Conservation (phyloP, 2,329 filamentous ascomycete genomes). For the Exophiala phaeomuriformis region DNA sequence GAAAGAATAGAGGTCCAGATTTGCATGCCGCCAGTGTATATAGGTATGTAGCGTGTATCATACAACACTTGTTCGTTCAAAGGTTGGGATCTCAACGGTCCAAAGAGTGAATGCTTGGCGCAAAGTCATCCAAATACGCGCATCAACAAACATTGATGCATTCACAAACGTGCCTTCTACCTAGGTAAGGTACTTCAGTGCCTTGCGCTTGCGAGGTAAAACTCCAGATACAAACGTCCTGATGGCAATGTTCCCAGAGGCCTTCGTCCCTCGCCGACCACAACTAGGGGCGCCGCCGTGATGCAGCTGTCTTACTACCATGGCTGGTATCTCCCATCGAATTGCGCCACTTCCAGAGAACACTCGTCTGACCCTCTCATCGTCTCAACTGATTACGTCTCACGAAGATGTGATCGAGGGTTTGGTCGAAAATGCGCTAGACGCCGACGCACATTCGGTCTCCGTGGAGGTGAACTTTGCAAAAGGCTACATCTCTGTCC, state of each 20-base stretch:
- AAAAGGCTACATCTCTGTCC: constrained; percentile 68
- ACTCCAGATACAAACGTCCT: constrained; percentile 3
- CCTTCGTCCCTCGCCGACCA: not conserved
- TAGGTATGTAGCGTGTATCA: too few species aligned
- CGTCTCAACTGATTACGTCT: constrained; percentile 70
- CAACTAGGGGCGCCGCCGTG: constrained; percentile 11
- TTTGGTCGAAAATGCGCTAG: constrained; percentile 75
- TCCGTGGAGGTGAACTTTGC: constrained; percentile 65
- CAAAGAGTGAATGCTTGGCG: too few species aligned
- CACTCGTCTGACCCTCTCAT: constrained; percentile 59
- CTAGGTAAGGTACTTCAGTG: not conserved
- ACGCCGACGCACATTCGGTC: constrained; percentile 65
- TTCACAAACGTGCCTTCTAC: too few species aligned
- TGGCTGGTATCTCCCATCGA: not conserved
- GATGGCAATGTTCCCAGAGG: not conserved
- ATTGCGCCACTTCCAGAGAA: constrained; percentile 16
- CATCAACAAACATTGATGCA: too few species aligned
- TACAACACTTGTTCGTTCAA: too few species aligned
- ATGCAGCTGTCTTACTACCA: not conserved
- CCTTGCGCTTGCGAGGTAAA: not conserved
- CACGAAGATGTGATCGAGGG: constrained; percentile 64
- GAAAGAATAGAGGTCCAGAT: too few species aligned
- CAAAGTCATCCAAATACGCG: too few species aligned
- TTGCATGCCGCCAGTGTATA: too few species aligned
- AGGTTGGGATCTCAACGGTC: too few species aligned